Evolutionary conservation across 495 filamentous ascomycete genomes (phyloP), one percentile per base, ranked within the genome.

Genomic region (Extremus antarcticus): DNA sequence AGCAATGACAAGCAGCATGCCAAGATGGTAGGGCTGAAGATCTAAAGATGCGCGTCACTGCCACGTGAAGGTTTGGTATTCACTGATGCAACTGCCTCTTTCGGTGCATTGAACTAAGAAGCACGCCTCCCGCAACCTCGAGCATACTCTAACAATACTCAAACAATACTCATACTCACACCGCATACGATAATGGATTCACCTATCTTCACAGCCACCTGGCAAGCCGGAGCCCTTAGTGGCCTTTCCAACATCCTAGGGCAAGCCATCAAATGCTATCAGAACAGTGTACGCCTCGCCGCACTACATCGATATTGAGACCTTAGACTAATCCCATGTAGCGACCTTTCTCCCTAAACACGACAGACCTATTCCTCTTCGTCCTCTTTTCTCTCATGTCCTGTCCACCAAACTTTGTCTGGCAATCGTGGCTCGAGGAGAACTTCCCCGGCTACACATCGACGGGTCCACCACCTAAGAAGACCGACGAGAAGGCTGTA

Each of bases 321-420:
- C 16, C n/a, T 41, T 7, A 24, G 2, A 41, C 43, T 51, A 32
- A 38, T 15, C 2, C 53, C 41, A 15, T 41, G 25, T 60, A 86
- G 81, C 70, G 52, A 49, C 66, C 78, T 17, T 63, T 79, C 39
- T 60, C 66, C 9, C 67, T 94, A 55, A 78, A 89, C 70, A 71
- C 68, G 54, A 64, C 74, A 13, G 80, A 84, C 0, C 68, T 94
- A 47, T 68, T 90, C 60, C 86, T 90, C 66, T 96, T 94, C 69
- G 65, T 86, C 53, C 64, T 88, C 47, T 96, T 84, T 72, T 76
- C 82, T 47, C 65, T 88, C 24, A 59, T 96, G 49, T 85, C 78
- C 63, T 82, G 84, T 16, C 91, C 92, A 2, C 84, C 86, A 20
- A 97, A 97, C 71, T 86, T 88, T 69, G 70, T 86, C 61, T 98